Evolutionary conservation across 1,284 basidiomycete genomes (phyloP), one percentile per base, ranked within the genome.

Genomic region (Papiliotrema laurentii): DNA sequence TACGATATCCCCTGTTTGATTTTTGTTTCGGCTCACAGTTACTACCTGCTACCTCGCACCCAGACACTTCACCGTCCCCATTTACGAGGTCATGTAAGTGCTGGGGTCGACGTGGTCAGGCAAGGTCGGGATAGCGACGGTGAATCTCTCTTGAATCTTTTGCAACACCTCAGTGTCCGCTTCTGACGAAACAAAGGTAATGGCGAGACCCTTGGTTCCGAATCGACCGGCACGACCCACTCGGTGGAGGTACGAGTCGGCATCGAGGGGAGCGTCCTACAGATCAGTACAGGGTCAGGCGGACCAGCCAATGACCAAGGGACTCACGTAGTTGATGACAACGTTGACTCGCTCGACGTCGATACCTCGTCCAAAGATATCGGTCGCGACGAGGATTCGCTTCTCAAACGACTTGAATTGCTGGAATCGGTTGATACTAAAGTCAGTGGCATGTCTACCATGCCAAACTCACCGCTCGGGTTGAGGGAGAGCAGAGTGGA

Each of bases 391-490:
- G n/a, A 97, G 79, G 61, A 97, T 97, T 64, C 96, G 91, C 78
- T 97, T 98, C 78, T 99, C 96, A 62, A 98, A 99, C 14, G 89
- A 89, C 79, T 99, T 99, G 82, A 99, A 99, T 49, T 94, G 91
- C 47, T 89, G 89, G 79, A 98, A 99, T n/a, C 94, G 86, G 55
- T 82, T 83, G 75, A 99, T 98, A 57, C 89, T 91, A 38, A 14
- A 5, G 19, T 47, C 19, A 48, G 54, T 24, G 28, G 13, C 4
- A 13, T 16, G 40, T 16, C 19, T 21, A 13, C 21, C 34, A 41
- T 21, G 14, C 19, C 16, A 25, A 51, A 77, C 85, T 31, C 69
- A 91, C 89, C 96, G 88, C 77, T 99, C 94, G 64, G 96, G 90
- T 73, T 98, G 96, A 35, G 83, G 80, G 30, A 99, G 78, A 30